Evolutionary conservation across 805 yeast genomes (phyloP), one percentile per base, ranked within the genome.

Genomic region (Vanderwaltozyma tropicalis): DNA sequence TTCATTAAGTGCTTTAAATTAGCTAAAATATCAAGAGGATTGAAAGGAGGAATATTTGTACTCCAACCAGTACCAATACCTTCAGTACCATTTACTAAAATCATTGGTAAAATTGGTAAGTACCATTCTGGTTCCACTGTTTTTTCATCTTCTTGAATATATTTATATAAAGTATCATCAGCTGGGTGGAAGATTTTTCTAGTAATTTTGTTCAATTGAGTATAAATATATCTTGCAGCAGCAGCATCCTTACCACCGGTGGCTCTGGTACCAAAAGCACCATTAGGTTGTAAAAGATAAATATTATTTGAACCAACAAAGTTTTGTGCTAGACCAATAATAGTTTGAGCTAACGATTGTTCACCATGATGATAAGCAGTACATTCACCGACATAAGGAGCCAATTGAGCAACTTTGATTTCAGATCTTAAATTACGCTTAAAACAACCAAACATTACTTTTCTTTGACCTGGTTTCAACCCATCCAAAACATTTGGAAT

Each of bases 21-120:
- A 2, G 61, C 64, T 19, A 86, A 86, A 42, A 92, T 67, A 54
- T 89, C 97, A 12, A 59, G 50, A 0, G 98, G 98, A 56, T 92
- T 87, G 63, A 74, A 89, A 29, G 84, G 77, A 1, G 98, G 98
- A 45, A 92, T 80, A 43, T 75, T 77, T 1, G 97, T 87, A 46
- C 95, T 84, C 96, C 97, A 92, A 47, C 98, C 98, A 33, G 98
- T 88, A 44, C 98, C 98, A 59, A 92, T 92, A 66, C 98, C 98
- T 62, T 92, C 98, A 8, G 89, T 72, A 41, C 98, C 98, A 55
- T 92, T 92, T 5, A 92, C 95, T 43, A 92, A 68, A n/a, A 92
- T 57, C 85, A 87, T 84, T 9, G 98, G 98, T 28, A 92, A 49
- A n/a, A 92, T 77, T 1, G 98, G 98, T 29, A 85, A 67, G 59